Percentiles rank a stretch among this genome's conserved stretches.
Conservation (phyloP, 1,284 basidiomycete species). For the Cryptococcus neoformans region DNA sequence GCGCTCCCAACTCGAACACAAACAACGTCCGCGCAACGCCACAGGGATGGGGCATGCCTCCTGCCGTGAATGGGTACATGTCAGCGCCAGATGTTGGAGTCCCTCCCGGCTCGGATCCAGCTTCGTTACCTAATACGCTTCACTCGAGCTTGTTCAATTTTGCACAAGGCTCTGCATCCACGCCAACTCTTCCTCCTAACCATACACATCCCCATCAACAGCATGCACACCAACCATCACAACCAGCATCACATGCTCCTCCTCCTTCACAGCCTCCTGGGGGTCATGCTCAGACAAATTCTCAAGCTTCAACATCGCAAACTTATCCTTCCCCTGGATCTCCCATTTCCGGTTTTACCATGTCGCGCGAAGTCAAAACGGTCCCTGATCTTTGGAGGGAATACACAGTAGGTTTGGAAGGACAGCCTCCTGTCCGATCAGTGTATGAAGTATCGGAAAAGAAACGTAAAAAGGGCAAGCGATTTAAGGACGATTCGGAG, state of each 20-base stretch:
- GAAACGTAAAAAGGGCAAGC: neutral
- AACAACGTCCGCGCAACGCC: too few species aligned
- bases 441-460: neutral
- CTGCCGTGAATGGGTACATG: too few species aligned
- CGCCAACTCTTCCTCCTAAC: neutral
- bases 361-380: constrained; percentile 2
- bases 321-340: neutral
- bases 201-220: neutral
- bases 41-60: too few species aligned
- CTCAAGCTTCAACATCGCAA: too few species aligned
- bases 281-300: too few species aligned
- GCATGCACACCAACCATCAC: neutral
- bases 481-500: neutral
- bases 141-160: too few species aligned
- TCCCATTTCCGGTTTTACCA: neutral
- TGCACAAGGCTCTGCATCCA: neutral
- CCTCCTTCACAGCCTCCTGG: neutral
- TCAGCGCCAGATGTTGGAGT: too few species aligned
- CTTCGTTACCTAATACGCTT: too few species aligned
- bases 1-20: too few species aligned
- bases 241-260: neutral
- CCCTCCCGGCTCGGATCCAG: too few species aligned
- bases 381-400: constrained; percentile 3
- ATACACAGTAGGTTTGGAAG: constrained; percentile 1
- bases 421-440: neutral